Base-by-base conservation (phyloP, 306 rosid species). In the Sicyos edulis region DNA sequence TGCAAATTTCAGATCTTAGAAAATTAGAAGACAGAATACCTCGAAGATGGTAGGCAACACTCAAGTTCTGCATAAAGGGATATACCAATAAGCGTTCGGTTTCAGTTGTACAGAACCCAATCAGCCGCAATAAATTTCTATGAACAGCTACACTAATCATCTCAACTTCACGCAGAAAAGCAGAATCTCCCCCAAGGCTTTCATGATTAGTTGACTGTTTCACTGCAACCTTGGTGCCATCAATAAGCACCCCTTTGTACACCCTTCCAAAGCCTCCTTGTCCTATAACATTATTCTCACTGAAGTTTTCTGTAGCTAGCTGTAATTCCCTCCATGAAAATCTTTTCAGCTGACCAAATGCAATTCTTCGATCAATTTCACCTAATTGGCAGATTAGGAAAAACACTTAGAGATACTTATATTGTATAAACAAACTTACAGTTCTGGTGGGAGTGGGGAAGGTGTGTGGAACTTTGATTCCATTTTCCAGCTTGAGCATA, bases 181-280 rank as follows among this genome's bases (percentile, higher is more conserved):
- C 95, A 68, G 90, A 87, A 77, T 93, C 98, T 40, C 98, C 97
- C 64, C 97, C 98, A 4, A 96, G 96, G 74, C 98, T 88, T 81
- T 90, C 97, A 79, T 76, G 85, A 77, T 93, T 96, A 49, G 92
- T 90, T 64, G 91, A 82, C 70, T 96, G 86, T 82, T 93, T 93
- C 58, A 93, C 98, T 44, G 98, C 98, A 84, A 93, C 83, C 82
- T 88, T 88, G 67, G 92, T 88, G 79, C 75, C 80, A 82, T 93
- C 97, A 76, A 85, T 71, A 50, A 93, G 89, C 77, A 93, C 97
- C 69, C 98, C 98, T 82, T 87, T 93, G 76, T 93, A 93, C 71
- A 93, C 97, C 85, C 86, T 93, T 82, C 98, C 98, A 79, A 93
- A 93, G 75, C 98, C 98, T 80, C 98, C 98, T 81, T 90, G 96